Conservation (phyloP, 106 monocot species). For the Acanthochlamys bracteata region DNA sequence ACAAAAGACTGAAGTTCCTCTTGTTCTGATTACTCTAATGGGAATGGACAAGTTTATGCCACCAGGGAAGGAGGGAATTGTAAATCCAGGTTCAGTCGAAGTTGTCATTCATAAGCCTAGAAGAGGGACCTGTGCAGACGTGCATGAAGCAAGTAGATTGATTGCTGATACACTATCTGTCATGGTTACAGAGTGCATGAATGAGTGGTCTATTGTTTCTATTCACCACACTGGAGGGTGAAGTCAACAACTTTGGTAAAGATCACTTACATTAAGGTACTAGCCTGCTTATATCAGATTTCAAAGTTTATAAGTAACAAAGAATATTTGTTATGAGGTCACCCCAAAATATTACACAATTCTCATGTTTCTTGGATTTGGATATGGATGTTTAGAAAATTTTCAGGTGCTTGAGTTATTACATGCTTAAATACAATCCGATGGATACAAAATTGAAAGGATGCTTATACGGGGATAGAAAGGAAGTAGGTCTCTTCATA, state of each 20-base stretch:
- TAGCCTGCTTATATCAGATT: too few species aligned
- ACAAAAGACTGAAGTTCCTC: conserved; percentile 70
- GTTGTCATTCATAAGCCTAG: conserved; percentile 87
- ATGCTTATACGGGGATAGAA: too few species aligned
- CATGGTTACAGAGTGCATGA: conserved; percentile 43
- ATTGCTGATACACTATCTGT: conserved; percentile 59
- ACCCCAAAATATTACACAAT: too few species aligned
- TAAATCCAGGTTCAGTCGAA: conserved; percentile 67
- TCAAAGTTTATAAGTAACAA: too few species aligned
- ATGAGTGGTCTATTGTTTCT: neutral
- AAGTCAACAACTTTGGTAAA: neutral
- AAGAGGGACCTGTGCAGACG: conserved; percentile 54
- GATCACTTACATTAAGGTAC: too few species aligned
- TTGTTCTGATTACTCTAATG: conserved; percentile 85
- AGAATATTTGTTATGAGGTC: too few species aligned
- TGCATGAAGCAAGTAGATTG: conserved; percentile 45
- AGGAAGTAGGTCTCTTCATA: too few species aligned
- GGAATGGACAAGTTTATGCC: conserved; percentile 89
- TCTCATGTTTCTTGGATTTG: too few species aligned
- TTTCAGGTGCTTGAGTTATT: too few species aligned
- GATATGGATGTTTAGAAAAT: too few species aligned
- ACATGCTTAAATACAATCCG: too few species aligned
- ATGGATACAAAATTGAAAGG: too few species aligned
- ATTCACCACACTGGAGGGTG: neutral
- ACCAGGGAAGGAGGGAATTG: conserved; percentile 59